Conservation (phyloP, 176 grass and related monocot species). For the Aegilops sharonensis region DNA sequence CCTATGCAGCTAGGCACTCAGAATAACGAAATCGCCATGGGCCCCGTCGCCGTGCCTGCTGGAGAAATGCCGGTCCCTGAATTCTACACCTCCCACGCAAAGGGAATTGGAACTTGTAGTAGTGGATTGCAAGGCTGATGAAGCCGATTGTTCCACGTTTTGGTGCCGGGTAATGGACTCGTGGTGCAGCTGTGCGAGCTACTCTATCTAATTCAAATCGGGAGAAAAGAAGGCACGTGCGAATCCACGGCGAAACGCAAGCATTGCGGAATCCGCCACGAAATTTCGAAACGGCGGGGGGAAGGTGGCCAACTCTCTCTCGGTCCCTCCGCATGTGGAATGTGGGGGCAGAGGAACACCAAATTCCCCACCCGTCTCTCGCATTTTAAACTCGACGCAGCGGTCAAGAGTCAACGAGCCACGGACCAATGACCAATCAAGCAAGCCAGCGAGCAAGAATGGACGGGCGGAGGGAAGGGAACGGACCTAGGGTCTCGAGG, state of each 20-base stretch:
- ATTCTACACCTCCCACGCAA: background rate
- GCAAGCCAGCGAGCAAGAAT: too few relatives aligned
- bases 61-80: background rate
- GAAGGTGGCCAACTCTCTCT: background rate
- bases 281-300: background rate
- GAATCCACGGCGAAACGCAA: background rate
- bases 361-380: too few relatives aligned
- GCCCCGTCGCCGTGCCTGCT: background rate
- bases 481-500: constrained; percentile 80
- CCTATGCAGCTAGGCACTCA: background rate
- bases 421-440: background rate
- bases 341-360: too few relatives aligned
- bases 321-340: background rate
- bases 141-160: background rate
- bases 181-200: too few relatives aligned
- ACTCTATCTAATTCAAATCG: background rate
- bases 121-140: background rate
- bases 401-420: background rate
- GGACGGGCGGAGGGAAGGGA: background rate
- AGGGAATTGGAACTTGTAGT: background rate
- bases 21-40: background rate
- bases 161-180: background rate
- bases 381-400: background rate
- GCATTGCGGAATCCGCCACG: constrained; percentile 15
- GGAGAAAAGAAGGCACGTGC: background rate